Base-by-base conservation (phyloP, 768 basidiomycete species). In the Leucocoprinus sp. region DNA sequence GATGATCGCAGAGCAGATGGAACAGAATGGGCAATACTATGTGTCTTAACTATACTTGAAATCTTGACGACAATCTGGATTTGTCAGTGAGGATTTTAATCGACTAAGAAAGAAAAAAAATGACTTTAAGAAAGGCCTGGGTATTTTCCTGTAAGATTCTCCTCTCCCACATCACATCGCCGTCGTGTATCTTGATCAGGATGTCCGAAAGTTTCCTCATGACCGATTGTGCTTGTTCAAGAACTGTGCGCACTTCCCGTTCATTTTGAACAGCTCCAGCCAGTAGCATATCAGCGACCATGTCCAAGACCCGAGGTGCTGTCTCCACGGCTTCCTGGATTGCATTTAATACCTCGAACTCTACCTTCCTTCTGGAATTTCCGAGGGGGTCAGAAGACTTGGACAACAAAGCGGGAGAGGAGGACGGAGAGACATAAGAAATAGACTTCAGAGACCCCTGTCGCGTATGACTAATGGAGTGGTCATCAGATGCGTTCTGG, bases 271-370 rank as follows among this genome's bases (percentile, higher is more conserved):
- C 64, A 12, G 60, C 48, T 37, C 68, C 67, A 21, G 67, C 53
- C n/a, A 67, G 64, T 43, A 88, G 61, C 50, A 84, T 70, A 45
- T 83, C 81, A 52, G 82, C 80, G 58, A 92, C 78, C 69, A 84
- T 75, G 48, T 80, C 70, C 88, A 92, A 97, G 18, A 90, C 84
- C 19, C 72, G 69, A 8, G 85, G 84, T 8, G 90, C 92, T 9
- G 84, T 74, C 18, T 86, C 80, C 7, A 92, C 78, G 11, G 93
- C 87, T 6, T 68, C 66, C 52, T 81, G 81, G 60, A 96, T 81
- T 21, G 87, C 82, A 48, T 84, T 78, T 5, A 93, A 64, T 3
- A 87, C 77, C 54, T 89, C 85, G 43, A 80, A 81, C 57, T 90
- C 86, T 34, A 91, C 79, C 27, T 83, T 67, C 19, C 73, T 76